Evolutionary conservation across 2,329 filamentous ascomycete species (phyloP), one percentile per base, ranked within the genome.

Genomic region (Penicillium sp.): DNA sequence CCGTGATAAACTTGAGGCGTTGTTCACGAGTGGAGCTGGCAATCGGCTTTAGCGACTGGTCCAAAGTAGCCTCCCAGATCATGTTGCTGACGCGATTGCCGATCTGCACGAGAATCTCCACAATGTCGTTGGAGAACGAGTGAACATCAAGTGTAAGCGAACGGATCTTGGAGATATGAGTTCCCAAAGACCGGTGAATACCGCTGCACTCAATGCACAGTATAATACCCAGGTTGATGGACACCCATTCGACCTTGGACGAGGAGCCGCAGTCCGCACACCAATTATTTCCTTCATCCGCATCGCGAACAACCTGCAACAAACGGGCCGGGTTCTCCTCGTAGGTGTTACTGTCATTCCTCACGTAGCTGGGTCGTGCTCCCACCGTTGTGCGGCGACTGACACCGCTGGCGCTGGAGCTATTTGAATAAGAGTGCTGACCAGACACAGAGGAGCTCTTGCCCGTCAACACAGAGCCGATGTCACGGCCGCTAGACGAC

Each of bases 141-240:
- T 91, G 93, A 66, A 96, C 96, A 73, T 99, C 95, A 43, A 99
- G 84, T 0, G 95, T 99, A 43, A 99, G 84, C 12, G 95, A 98
- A 55, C 95, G 90, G 42, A 99, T 88, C 79, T 99, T 99, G 76
- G 92, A 96, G 72, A 99, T 97, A 75, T 99, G 95, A 1, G 95
- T 99, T 12, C 95, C 95, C 3, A 99, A 84, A 1, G 94, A 98
- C 43, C 95, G 88, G 76, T 99, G 95, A 62, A 99, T 97, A 63
- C 95, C 95, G 73, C 93, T 96, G 78, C 95, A 99, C 76, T 99
- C 94, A 73, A 97, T 97, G 79, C 95, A 99, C 20, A 99, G 84
- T 55, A 99, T 89, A 60, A 99, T 96, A 48, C 91, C 95, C 4
- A 99, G 83, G 70, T 99, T 99, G 78, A 99, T 96, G 0, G 95